These are phyloP conservation scores for Parathielavia hyrcaniae DNA, from an alignment of 495 filamentous ascomycete species.

Conservation along the genomic window DNA sequence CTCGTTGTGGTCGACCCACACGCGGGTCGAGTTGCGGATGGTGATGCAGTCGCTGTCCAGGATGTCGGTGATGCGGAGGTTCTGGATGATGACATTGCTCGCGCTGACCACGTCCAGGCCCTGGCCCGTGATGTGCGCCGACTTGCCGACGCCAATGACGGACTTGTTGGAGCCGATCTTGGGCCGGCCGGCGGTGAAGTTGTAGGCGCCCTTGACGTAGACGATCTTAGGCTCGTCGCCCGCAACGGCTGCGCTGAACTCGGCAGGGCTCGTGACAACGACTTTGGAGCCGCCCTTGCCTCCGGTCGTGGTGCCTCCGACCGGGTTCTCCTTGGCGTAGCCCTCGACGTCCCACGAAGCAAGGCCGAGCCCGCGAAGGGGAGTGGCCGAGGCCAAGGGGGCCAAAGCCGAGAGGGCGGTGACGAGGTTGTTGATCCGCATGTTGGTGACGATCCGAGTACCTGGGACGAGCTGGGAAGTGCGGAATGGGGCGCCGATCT, in stretches of 20 bases:
- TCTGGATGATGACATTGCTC: conserved; percentile 54
- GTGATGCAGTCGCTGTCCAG: conserved; percentile 55
- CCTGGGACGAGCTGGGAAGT: not conserved
- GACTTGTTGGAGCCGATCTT: conserved; percentile 50
- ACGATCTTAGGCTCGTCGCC: conserved; percentile 42
- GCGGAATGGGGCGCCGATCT: not conserved
- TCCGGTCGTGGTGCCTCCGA: conserved; percentile 47
- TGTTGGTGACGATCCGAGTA: conserved; percentile 4
- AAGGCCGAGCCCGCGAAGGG: conserved; percentile 7
- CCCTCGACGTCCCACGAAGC: conserved; percentile 30
- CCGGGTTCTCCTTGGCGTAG: conserved; percentile 36
- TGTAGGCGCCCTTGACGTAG: conserved; percentile 43
- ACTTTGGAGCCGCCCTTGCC: conserved; percentile 52
- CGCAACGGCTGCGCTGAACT: conserved; percentile 43
- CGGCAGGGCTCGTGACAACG: conserved; percentile 50
- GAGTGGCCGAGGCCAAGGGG: conserved; percentile 4
- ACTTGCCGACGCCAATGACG: conserved; percentile 45
- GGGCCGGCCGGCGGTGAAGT: conserved; percentile 33
- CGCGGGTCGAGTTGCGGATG: conserved; percentile 47
- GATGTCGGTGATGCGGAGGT: conserved; percentile 55
- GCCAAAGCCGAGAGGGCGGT: conserved; percentile 1
- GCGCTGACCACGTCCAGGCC: conserved; percentile 43
- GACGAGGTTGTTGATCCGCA: conserved; percentile 16
- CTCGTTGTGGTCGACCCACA: conserved; percentile 66
- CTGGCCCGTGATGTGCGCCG: conserved; percentile 35